Conservation (phyloP, 495 filamentous ascomycete genomes). For the Hypoxylon perforatum region DNA sequence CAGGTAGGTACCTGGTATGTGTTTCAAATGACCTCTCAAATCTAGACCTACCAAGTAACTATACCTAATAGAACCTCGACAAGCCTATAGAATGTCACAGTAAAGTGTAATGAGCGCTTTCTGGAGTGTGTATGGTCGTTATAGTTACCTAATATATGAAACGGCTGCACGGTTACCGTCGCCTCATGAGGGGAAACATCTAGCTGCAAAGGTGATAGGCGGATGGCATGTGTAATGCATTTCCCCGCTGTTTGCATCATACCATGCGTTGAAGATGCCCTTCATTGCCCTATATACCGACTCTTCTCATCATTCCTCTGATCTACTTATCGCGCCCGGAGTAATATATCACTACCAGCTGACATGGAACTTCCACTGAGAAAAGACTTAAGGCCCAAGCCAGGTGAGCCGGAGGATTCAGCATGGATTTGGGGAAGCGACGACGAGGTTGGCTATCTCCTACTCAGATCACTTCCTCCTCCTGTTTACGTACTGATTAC, state of each 20-base stretch:
- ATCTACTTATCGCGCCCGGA: neutral
- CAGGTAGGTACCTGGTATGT: too few species aligned
- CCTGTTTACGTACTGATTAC: neutral
- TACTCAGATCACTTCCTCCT: neutral
- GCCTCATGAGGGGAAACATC: slow-evolving; percentile 19
- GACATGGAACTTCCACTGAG: slow-evolving; percentile 29
- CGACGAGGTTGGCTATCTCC: slow-evolving; percentile 58
- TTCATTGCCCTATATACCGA: neutral
- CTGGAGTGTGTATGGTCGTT: neutral
- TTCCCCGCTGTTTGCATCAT: neutral
- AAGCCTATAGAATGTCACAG: too few species aligned
- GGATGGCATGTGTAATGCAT: neutral
- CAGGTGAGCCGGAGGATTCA: slow-evolving; percentile 48
- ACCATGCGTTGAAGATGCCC: too few species aligned
- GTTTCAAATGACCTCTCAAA: too few species aligned
- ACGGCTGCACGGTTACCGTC: too few species aligned
- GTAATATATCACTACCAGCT: neutral
- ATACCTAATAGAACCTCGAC: too few species aligned
- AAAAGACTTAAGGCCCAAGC: slow-evolving; percentile 32
- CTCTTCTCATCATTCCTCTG: neutral
- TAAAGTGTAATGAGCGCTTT: too few species aligned
- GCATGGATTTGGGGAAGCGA: slow-evolving; percentile 75
- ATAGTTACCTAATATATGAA: neutral
- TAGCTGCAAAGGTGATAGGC: slow-evolving; percentile 8
- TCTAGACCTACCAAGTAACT: too few species aligned